A percentile compares a stretch with the other conserved stretches of the same genome.
These are phyloP conservation scores for Stagonosporopsis rhizophila DNA, from an alignment of 2,329 filamentous ascomycete genomes.

Conservation along the genomic window DNA sequence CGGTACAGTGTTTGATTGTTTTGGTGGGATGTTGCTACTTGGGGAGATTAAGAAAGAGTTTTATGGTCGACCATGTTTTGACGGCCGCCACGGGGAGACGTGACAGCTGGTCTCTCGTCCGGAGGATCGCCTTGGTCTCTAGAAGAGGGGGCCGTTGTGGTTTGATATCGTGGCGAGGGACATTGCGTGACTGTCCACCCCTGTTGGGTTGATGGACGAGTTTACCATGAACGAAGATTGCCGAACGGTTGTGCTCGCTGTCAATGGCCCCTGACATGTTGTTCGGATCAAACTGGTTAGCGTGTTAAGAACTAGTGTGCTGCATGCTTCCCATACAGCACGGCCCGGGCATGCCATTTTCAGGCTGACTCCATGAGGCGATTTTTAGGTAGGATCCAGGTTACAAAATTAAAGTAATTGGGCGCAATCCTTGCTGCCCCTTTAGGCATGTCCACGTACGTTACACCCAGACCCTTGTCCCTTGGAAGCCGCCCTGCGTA, in stretches of 20 bases:
- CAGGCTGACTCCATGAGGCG: background rate
- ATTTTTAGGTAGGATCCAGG: background rate
- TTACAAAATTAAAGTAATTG: background rate
- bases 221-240: background rate
- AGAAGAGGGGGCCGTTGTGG: background rate
- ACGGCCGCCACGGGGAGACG: background rate
- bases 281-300: background rate
- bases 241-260: too few species aligned
- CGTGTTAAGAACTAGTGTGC: too few species aligned
- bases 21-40: background rate
- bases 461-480: too few species aligned
- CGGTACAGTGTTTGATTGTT: background rate
- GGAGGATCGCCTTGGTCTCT: background rate
- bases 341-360: background rate
- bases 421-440: background rate
- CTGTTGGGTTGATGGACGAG: background rate
- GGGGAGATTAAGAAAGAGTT: background rate
- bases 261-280: background rate
- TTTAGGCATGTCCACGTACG: background rate
- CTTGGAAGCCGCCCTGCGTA: background rate
- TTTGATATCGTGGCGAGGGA: background rate
- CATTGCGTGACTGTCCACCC: background rate
- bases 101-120: background rate
- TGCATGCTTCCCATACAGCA: background rate
- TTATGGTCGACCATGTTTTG: background rate